Conservation (phyloP, 805 yeast species). For the Teunomyces kruisii region DNA sequence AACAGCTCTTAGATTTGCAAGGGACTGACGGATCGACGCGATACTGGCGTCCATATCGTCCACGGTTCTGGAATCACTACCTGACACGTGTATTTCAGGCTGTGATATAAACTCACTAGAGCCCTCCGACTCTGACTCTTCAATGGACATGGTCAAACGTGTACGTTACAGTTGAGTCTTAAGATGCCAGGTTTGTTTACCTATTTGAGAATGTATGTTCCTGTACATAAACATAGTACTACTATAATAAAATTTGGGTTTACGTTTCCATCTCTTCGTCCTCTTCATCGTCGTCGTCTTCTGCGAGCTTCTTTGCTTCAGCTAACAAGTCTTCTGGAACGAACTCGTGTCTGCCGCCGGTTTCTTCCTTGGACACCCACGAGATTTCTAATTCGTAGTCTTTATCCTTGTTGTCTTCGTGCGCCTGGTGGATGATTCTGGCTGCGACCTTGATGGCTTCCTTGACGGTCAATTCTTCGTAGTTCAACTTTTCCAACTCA, state of each 20-base stretch:
- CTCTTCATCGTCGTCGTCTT: conserved; percentile 78
- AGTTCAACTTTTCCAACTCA: conserved; percentile 87
- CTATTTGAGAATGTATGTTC: conserved; percentile 1
- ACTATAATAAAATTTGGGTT: not conserved
- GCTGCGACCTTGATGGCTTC: conserved; percentile 96
- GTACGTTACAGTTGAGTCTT: not conserved
- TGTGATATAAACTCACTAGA: conserved; percentile 1
- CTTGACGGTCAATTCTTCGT: conserved; percentile 62
- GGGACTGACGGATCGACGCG: conserved; percentile 12
- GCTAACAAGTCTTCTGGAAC: conserved; percentile 77
- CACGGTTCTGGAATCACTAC: not conserved
- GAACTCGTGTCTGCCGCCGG: conserved; percentile 74
- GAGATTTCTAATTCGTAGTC: conserved; percentile 93
- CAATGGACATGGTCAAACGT: not conserved
- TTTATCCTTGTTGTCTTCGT: conserved; percentile 96
- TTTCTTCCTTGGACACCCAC: conserved; percentile 79
- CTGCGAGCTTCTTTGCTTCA: conserved; percentile 83
- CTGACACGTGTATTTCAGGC: not conserved
- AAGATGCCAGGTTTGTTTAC: not conserved
- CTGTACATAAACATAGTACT: not conserved
- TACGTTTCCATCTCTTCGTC: conserved; percentile 40
- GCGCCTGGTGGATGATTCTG: conserved; percentile 87
- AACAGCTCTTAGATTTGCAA: conserved; percentile 6
- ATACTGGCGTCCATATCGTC: conserved; percentile 14
- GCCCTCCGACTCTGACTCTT: not conserved